These are phyloP conservation scores for Zygosaccharomyces rouxii DNA, from an alignment of 805 yeast species.

Conservation along the genomic window DNA sequence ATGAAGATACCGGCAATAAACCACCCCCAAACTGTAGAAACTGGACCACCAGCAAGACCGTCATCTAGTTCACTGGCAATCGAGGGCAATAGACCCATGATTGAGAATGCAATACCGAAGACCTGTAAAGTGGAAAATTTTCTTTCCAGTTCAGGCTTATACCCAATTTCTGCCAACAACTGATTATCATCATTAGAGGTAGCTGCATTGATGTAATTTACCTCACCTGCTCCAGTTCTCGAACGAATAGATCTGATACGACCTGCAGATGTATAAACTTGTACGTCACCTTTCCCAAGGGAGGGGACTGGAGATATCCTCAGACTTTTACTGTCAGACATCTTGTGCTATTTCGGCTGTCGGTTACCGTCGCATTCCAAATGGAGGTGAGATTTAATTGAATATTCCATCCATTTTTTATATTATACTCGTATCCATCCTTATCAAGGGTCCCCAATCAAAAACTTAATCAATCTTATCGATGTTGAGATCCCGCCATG, in stretches of 20 bases:
- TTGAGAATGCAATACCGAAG: slow-evolving; percentile 66
- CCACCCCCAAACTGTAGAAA: slow-evolving; percentile 66
- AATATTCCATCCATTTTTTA: neutral
- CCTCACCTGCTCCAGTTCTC: slow-evolving; percentile 16
- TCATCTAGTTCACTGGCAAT: slow-evolving; percentile 46
- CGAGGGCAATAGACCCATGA: slow-evolving; percentile 60
- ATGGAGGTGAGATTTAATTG: no score
- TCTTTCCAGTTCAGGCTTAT: slow-evolving; percentile 64
- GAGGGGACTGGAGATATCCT: slow-evolving; percentile 8
- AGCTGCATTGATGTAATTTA: slow-evolving; percentile 26
- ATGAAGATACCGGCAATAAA: slow-evolving; percentile 45
- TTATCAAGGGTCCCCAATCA: neutral
- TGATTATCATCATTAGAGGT: slow-evolving; percentile 27
- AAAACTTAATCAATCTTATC: neutral
- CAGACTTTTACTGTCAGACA: slow-evolving; percentile 2
- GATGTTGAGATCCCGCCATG: neutral
- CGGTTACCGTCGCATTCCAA: neutral
- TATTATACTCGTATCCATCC: neutral
- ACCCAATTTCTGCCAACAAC: slow-evolving; percentile 51
- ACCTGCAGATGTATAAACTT: slow-evolving; percentile 7
- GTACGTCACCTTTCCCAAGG: slow-evolving; percentile 8
- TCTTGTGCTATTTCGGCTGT: neutral
- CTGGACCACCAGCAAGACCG: slow-evolving; percentile 54
- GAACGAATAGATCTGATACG: slow-evolving; percentile 10
- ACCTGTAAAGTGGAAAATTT: slow-evolving; percentile 59